phyloP scores from a whole-genome alignment of 1,139 yeast species.

The Lodderomyces margitis region DNA sequence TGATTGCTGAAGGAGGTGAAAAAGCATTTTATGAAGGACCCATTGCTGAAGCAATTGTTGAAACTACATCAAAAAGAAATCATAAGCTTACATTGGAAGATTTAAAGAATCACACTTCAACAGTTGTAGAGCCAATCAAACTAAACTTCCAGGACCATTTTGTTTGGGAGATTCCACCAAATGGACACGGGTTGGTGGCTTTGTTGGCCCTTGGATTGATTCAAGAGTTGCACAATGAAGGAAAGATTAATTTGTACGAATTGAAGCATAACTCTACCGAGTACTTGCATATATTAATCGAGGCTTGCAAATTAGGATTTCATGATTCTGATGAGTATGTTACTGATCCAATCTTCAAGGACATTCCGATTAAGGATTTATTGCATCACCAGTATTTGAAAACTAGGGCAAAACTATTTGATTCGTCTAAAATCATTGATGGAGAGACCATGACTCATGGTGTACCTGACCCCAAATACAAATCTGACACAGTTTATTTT shows the following conservation, averaged over 20 bases:
- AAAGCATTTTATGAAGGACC: conserved; percentile 68
- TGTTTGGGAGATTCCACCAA: conserved; percentile 79
- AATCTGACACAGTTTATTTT: conserved; percentile 77
- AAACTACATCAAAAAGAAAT: conserved; percentile 48
- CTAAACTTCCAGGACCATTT: conserved; percentile 44
- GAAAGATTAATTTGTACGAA: conserved; percentile 41
- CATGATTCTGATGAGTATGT: conserved; percentile 77
- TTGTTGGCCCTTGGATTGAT: conserved; percentile 66
- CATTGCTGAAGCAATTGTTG: conserved; percentile 64
- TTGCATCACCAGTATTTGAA: conserved; percentile 45
- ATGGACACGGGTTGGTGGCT: conserved; percentile 77
- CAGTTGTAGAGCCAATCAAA: conserved; percentile 61
- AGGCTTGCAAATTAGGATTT: conserved; percentile 70
- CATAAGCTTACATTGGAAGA: conserved; percentile 60
- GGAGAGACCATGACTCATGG: conserved; percentile 48
- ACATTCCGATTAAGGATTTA: conserved; percentile 35
- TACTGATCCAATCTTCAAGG: conserved; percentile 53
- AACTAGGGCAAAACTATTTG: conserved; percentile 49
- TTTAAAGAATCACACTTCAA: conserved; percentile 52
- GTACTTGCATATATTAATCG: conserved; percentile 67
- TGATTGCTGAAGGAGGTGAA: conserved; percentile 57
- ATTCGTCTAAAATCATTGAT: conserved; percentile 35
- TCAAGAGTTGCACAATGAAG: conserved; percentile 49
- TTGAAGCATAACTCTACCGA: conserved; percentile 68
- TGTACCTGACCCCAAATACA: conserved; percentile 61